These are phyloP conservation scores for Colletotrichum lupini DNA, from an alignment of 2,329 filamentous ascomycete species.

Conservation along the genomic window DNA sequence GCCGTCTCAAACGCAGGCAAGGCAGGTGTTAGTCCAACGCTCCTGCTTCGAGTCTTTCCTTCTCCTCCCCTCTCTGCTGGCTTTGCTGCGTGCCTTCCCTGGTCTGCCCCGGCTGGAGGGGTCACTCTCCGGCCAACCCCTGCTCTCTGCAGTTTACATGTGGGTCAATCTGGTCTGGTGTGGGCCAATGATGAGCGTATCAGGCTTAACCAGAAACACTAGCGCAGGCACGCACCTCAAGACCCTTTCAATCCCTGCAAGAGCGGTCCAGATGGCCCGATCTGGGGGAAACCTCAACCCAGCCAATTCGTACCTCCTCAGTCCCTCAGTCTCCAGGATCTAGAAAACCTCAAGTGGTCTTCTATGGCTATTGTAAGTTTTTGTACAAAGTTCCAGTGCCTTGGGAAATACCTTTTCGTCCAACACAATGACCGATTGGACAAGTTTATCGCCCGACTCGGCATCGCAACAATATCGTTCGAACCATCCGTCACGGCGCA, in stretches of 20 bases:
- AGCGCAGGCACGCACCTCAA: constrained; percentile 34
- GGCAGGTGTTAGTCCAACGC: constrained; percentile 3
- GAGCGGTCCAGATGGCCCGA: constrained; percentile 31
- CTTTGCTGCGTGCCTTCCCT: too few relatives aligned
- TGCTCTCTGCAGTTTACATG: not conserved
- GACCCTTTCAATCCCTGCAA: constrained; percentile 20
- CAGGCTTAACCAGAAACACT: constrained; percentile 37
- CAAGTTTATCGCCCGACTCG: constrained; percentile 3
- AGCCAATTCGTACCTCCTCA: not conserved
- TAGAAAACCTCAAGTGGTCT: not conserved
- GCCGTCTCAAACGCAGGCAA: not conserved
- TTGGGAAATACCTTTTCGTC: not conserved
- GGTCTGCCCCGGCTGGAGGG: not conserved
- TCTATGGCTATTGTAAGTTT: too few relatives aligned
- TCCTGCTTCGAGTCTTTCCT: constrained; percentile 16
- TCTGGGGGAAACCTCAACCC: constrained; percentile 10
- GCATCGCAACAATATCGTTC: not conserved
- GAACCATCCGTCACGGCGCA: not conserved
- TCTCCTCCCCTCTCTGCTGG: not conserved
- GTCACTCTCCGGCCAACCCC: constrained; percentile 7
- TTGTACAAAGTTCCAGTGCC: too few relatives aligned
- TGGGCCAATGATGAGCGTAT: constrained; percentile 8
- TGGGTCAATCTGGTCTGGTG: not conserved
- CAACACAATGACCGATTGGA: not conserved
- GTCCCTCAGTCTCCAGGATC: not conserved